A percentile compares a stretch with the other conserved stretches of the same genome.
phyloP scores from a whole-genome alignment of 2,329 filamentous ascomycete genomes.

The Alternaria triticina region DNA sequence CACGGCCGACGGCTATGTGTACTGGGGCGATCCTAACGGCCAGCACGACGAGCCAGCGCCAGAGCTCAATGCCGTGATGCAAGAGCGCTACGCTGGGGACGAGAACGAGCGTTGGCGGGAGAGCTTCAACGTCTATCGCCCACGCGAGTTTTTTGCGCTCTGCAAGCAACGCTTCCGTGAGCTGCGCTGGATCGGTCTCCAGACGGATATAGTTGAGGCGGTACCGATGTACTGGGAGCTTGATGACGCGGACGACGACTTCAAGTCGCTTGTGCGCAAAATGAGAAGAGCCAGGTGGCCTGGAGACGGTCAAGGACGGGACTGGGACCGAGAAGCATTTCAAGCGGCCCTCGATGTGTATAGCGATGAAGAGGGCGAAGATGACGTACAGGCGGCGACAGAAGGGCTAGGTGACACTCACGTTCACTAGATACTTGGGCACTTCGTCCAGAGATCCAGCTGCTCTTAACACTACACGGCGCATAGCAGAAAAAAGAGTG shows the following conservation, averaged over 20 bases:
- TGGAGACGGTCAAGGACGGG: neutral
- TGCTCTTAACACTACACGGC: too few relatives aligned
- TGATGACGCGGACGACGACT: neutral
- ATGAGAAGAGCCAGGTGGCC: neutral
- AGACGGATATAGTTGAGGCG: neutral
- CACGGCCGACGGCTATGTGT: neutral
- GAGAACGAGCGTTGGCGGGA: neutral
- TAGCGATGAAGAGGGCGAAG: neutral
- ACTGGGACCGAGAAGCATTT: neutral
- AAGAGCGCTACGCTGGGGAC: neutral
- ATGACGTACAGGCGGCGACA: neutral
- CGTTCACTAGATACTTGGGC: neutral
- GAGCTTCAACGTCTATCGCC: neutral
- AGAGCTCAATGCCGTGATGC: neutral
- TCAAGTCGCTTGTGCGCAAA: neutral
- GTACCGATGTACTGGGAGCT: neutral
- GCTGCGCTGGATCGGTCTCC: neutral
- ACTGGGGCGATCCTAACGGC: neutral
- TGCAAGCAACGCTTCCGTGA: neutral
- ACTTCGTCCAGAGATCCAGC: neutral
- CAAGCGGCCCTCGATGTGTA: neutral
- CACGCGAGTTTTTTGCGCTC: neutral
- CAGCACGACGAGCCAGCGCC: neutral
- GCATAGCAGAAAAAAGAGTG: neutral
- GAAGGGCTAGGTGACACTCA: neutral